Evolutionary conservation across 148 eudicot genomes (phyloP), one percentile per base, ranked within the genome.

Genomic region (Talinum fruticosum): DNA sequence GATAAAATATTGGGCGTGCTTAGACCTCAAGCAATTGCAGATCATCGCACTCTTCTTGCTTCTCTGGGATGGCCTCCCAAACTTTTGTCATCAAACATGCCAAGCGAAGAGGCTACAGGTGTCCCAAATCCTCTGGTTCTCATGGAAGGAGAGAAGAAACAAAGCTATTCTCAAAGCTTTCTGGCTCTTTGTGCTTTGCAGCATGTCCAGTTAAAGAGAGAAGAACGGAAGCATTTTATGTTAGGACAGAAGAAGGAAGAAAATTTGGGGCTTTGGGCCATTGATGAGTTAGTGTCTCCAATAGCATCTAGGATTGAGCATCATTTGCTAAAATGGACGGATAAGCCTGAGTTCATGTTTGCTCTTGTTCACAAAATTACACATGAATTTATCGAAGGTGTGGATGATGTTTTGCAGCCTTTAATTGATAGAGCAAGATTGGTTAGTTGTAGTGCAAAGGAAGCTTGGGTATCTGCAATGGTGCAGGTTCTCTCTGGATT

Each of bases 401-500:
- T 85, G 49, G 90, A 87, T 69, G 88, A 83, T 83, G 86, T 87
- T 75, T 78, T 87, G 76, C 90, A 87, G 82, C 90, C 90, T 74
- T 80, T 88, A 21, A 86, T 88, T 76, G 91, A 86, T 81, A 81
- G 53, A 80, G 89, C 87, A n/a, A 82, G 83, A 65, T 74, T 88
- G 67, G 79, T 79, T 12, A 84, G 86, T 47, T 86, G 78, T 75
- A 86, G 91, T 83, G 91, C 91, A 38, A 86, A 84, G 78, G 91
- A 88, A 86, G 80, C 89, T 53, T 88, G 89, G 91, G 83, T 86
- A 36, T 80, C 83, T 76, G 80, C 87, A 66, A 86, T 88, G 89
- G 80, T 86, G 66, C 82, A 79, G 51, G 71, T 81, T 36, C 82
- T 88, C 32, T 84, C 89, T 5, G 66, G 69, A 7, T 88, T 88